A percentile compares a stretch with the other conserved stretches of the same genome.
Evolutionary conservation across 1,284 basidiomycete genomes (phyloP).

Genomic region (Ustilago loliicola): DNA sequence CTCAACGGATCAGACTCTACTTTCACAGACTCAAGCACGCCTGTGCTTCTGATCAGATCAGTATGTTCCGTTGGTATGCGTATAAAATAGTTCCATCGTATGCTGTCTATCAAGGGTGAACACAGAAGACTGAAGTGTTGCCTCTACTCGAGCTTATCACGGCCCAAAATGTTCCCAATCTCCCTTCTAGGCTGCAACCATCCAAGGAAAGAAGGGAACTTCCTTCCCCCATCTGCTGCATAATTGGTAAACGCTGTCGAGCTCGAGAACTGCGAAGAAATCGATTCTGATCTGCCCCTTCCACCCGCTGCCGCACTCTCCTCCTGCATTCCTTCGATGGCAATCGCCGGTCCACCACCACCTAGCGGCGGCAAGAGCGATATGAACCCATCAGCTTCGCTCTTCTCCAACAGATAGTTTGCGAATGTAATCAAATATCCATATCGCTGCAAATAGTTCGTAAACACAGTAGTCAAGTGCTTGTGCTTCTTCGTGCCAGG

Average conservation of each 20-base stretch:
- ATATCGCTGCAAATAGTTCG: constrained; percentile 74
- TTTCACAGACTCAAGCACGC: background rate
- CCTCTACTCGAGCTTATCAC: constrained; percentile 49
- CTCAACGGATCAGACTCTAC: background rate
- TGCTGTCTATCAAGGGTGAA: background rate
- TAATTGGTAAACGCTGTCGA: constrained; percentile 31
- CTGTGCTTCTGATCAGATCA: background rate
- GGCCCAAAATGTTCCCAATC: constrained; percentile 59
- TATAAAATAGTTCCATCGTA: background rate
- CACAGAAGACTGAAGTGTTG: background rate
- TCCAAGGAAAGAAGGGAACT: constrained; percentile 63
- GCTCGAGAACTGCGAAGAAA: constrained; percentile 28
- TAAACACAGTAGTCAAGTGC: constrained; percentile 60
- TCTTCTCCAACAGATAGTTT: constrained; percentile 88
- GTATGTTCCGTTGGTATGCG: background rate
- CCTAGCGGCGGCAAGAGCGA: constrained; percentile 30
- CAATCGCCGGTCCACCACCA: constrained; percentile 31
- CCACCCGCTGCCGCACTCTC: background rate
- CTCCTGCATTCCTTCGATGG: constrained; percentile 11
- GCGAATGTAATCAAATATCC: constrained; percentile 91
- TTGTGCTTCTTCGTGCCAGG: constrained; percentile 54
- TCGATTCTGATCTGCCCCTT: constrained; percentile 31
- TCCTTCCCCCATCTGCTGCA: constrained; percentile 11
- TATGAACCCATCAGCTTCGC: constrained; percentile 68
- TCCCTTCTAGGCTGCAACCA: constrained; percentile 67